Evolutionary conservation across 176 grass and related monocot species (phyloP), one percentile per base, ranked within the genome.

Genomic region (Juncus inflexus): DNA sequence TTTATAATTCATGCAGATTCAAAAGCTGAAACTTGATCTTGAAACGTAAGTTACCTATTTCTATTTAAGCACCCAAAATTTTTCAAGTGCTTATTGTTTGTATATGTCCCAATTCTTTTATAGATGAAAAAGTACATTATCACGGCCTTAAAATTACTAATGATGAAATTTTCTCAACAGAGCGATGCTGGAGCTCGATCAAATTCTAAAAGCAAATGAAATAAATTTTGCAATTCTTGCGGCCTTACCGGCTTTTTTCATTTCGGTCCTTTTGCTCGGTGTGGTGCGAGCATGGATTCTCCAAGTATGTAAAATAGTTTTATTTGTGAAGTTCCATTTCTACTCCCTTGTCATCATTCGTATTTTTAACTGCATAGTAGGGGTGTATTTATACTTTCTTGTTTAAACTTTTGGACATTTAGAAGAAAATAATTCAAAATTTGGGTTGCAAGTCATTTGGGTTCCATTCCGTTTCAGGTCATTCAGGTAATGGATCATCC

Each of bases 141-240:
- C 4, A 47, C 1, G 9, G 2, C 43, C 43, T 9, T 47, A 47
- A 47, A 0, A 0, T 9, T 47, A 47, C 4, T 47, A 47, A 47
- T 6, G 2, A 47, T 47, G 1, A 2, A 65, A 75, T 19, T 42
- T 85, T 14, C 81, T 71, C 12, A 35, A 19, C 82, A 97, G 92
- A 69, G 87, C 80, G 51, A 83, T 97, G 72, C 82, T 97, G n/a
- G 87, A 91, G 74, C 69, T 97, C 66, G 87, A 97, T 83, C 92
- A 97, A 86, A 91, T 91, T 81, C 87, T 97, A 16, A 91, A 81
- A 65, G 92, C 85, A 69, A 97, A 97, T 77, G 81, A 83, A 73
- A 97, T 97, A 61, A 97, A 97, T 77, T 91, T 97, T 82, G 92
- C 87, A 72, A 81, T 90, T 81, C 87, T 97, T 65, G 87, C 92